Conservation (phyloP, 495 filamentous ascomycete genomes). For the Penicillium ochrochloron region DNA sequence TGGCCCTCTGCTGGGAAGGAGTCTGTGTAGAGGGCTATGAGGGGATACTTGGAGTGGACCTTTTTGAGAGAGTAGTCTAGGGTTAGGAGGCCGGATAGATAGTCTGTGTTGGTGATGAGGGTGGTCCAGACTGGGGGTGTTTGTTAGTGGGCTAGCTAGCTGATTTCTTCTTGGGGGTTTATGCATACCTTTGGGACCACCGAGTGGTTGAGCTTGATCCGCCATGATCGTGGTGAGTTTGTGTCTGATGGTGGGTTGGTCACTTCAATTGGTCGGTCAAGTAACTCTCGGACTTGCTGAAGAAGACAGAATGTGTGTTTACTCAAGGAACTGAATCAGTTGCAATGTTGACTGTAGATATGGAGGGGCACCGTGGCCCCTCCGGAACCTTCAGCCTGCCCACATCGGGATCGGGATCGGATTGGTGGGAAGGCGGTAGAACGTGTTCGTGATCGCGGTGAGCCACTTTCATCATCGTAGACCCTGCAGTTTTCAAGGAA, state of each 20-base stretch:
- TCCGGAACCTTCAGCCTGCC: neutral
- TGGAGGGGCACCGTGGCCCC: neutral
- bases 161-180: neutral
- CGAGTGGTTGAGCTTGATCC: neutral
- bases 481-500: neutral
- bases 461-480: neutral
- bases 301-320: neutral
- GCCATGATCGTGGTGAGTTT: conserved; percentile 1
- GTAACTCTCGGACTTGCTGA: neutral
- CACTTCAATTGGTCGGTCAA: neutral
- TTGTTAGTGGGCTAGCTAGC: neutral
- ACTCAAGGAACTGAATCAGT: neutral
- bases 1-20: conserved; percentile 65
- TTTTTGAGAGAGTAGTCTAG: conserved; percentile 70
- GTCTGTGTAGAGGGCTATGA: conserved; percentile 79
- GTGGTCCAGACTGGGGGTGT: conserved; percentile 67
- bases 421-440: conserved; percentile 7
- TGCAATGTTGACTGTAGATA: neutral
- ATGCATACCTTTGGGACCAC: conserved; percentile 9
- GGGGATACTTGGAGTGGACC: conserved; percentile 64
- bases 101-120: conserved; percentile 75
- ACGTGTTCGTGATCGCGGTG: neutral
- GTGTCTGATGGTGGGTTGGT: neutral
- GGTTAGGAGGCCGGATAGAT: conserved; percentile 73
- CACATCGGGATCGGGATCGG: conserved; percentile 12